Base-by-base conservation (phyloP, 2,329 filamentous ascomycete species). In the Apiospora arundinis region DNA sequence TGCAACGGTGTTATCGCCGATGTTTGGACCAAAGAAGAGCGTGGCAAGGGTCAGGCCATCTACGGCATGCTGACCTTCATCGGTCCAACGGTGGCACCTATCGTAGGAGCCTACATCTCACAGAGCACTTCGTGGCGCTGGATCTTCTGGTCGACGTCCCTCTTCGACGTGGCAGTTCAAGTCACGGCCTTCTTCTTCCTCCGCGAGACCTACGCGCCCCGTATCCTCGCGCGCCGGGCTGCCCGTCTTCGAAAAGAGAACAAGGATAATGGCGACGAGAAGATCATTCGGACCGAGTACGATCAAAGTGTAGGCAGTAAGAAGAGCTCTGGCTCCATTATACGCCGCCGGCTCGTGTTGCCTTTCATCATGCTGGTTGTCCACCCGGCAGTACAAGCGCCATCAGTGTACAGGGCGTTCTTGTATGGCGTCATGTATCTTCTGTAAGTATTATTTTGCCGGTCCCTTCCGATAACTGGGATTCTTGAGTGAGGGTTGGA, bases 401-500 rank as follows among this genome's bases (percentile, higher is more conserved):
- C 86, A 2, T 82, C 84, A 0, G 75, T 83, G 5, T 85, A 85
- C 74, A 81, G 84, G 67, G 81, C 83, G 4, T 79, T 85, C 46
- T 76, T 83, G 14, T 87, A 86, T 70, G 84, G 86, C 28, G 83
- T 84, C 68, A 78, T 87, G 12, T 87, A 86, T 72, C 78, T 87
- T 16, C 76, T 86, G 48, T 85, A 85, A 73, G 84, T 66, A 32
- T 7, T 32, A 1, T 1, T 18, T 18, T 4, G 0, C 1, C 48
- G 5, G 14, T 11, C 1, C 48, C 23, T 16, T 28, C 11, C 11
- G 3, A 25, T 18, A 18, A 9, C n/a, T 25, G 4, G 3, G 3
- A 14, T 28, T 14, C 3, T 11, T 5, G 49, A 56, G 49, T 18
- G 40, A 42, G 40, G 25, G 0, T 7, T 2, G 8, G 21, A 16